These are phyloP conservation scores for Hansenula sp. DNA, from an alignment of 1,139 yeast genomes.

Conservation along the genomic window DNA sequence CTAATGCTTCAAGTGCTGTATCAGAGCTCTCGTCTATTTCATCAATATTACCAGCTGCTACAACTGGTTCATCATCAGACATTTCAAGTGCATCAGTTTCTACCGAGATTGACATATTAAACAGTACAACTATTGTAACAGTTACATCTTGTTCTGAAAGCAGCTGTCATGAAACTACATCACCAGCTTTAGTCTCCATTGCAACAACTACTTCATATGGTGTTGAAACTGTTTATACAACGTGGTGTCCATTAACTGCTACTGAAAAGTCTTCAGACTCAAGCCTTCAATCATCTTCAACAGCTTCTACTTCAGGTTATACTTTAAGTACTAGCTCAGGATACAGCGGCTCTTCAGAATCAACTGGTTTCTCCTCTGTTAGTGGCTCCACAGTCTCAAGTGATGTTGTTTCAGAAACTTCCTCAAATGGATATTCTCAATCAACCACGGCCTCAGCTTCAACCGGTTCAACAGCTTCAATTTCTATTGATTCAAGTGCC, in stretches of 20 bases:
- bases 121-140: slow-evolving; percentile 24
- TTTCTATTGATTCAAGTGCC: too few species aligned
- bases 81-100: not conserved
- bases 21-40: not conserved
- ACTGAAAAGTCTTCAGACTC: not conserved
- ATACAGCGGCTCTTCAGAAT: not conserved
- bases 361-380: too few species aligned
- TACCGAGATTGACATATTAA: not conserved
- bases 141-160: slow-evolving; percentile 35
- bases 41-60: slow-evolving; percentile 7
- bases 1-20: not conserved
- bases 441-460: too few species aligned
- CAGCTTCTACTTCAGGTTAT: not conserved
- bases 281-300: not conserved
- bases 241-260: slow-evolving; percentile 30
- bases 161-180: slow-evolving; percentile 29
- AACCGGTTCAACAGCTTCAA: too few species aligned
- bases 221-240: slow-evolving; percentile 25
- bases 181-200: slow-evolving; percentile 32
- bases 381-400: too few species aligned
- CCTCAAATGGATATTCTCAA: too few species aligned
- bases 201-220: slow-evolving; percentile 28
- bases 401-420: too few species aligned
- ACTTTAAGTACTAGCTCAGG: not conserved
- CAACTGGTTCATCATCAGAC: not conserved